phyloP scores from a whole-genome alignment of 208 protist species.

The Naegleria fowleri region DNA sequence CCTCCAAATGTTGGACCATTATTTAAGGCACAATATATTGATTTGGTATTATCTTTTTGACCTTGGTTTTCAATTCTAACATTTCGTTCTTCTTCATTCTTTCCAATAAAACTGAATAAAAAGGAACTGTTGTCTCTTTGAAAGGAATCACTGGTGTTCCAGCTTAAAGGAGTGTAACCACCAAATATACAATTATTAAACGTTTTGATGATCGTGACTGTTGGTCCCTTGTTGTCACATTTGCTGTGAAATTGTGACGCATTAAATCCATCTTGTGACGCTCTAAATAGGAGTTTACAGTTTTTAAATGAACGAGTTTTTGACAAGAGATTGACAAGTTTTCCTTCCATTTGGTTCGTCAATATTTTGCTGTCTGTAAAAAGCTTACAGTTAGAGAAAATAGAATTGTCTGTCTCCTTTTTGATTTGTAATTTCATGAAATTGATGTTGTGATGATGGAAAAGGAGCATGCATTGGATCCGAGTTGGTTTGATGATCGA shows the following conservation, averaged over 20 bases:
- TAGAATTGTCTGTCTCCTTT: too few species aligned
- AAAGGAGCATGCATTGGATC: too few species aligned
- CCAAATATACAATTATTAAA: slow-evolving; percentile 6
- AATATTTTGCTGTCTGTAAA: neutral
- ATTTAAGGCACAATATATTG: neutral
- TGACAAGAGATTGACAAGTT: too few species aligned
- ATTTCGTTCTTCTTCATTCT: neutral
- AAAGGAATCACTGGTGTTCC: neutral
- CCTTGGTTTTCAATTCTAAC: neutral
- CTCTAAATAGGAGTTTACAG: slow-evolving; percentile 14
- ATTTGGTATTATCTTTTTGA: neutral
- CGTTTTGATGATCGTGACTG: slow-evolving; percentile 23
- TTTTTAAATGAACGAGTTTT: too few species aligned
- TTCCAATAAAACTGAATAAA: neutral
- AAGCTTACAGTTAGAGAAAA: too few species aligned
- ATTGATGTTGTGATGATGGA: too few species aligned
- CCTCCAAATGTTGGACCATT: neutral
- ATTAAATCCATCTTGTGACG: neutral
- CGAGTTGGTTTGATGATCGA: too few species aligned
- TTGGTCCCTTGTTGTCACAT: slow-evolving; percentile 14
- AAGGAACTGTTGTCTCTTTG: neutral
- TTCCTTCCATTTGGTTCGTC: too few species aligned
- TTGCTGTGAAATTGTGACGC: neutral
- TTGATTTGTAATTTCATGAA: too few species aligned
- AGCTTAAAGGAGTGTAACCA: neutral